These are phyloP conservation scores for Leccinum sublutescens DNA, from an alignment of 768 basidiomycete genomes.

Conservation along the genomic window DNA sequence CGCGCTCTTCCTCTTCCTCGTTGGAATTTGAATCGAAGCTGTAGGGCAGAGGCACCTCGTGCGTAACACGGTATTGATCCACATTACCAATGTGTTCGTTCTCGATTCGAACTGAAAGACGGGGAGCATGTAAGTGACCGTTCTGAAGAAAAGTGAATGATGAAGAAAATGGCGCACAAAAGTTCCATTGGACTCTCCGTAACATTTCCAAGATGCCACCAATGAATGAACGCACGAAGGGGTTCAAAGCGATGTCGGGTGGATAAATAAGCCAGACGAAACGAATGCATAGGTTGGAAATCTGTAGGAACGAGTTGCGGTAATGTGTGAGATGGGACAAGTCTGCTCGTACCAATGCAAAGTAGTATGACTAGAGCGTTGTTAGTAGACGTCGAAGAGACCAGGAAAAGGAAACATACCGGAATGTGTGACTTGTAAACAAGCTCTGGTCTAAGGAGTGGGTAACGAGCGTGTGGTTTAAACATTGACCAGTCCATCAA, in stretches of 20 bases:
- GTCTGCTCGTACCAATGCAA: conserved; percentile 60
- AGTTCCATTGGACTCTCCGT: conserved; percentile 88
- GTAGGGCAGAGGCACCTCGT: conserved; percentile 82
- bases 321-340: background rate
- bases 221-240: conserved; percentile 62
- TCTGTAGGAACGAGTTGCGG: conserved; percentile 34
- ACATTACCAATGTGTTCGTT: conserved; percentile 94
- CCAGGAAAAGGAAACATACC: conserved; percentile 36
- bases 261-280: conserved; percentile 78
- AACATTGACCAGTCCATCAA: conserved; percentile 94
- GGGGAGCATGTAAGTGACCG: background rate
- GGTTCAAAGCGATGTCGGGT: conserved; percentile 47
- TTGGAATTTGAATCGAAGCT: conserved; percentile 47
- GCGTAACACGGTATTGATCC: conserved; percentile 89
- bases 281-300: conserved; percentile 70
- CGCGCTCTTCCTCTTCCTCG: conserved; percentile 47
- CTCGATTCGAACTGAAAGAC: conserved; percentile 65
- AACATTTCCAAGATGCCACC: conserved; percentile 71
- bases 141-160: background rate
- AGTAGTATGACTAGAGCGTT: conserved; percentile 63
- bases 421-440: conserved; percentile 65
- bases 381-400: background rate
- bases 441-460: conserved; percentile 69
- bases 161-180: conserved; percentile 51
- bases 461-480: conserved; percentile 50